A percentile compares a stretch with the other conserved stretches of the same genome.
These are phyloP conservation scores for Styphnolobium japonicum DNA, from an alignment of 306 rosid species.

Conservation along the genomic window DNA sequence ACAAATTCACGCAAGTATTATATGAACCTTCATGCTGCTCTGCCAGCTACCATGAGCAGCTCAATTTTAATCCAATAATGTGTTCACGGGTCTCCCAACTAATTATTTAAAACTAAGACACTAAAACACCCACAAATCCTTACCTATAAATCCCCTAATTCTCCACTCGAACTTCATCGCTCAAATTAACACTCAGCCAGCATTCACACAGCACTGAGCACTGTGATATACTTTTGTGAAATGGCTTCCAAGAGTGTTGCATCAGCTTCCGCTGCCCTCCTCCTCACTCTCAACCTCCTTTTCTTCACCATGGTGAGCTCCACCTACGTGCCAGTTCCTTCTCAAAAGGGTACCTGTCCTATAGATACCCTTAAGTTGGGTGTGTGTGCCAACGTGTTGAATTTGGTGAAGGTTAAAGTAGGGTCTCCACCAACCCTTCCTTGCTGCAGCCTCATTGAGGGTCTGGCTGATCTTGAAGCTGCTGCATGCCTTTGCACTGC, in stretches of 20 bases:
- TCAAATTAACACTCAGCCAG: not conserved
- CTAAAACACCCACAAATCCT: not conserved
- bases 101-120: not conserved
- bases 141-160: conserved; percentile 22
- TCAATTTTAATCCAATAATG: conserved; percentile 18
- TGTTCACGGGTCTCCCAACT: conserved; percentile 36
- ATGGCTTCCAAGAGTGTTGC: conserved; percentile 22
- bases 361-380: conserved; percentile 11
- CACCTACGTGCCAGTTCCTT: not conserved
- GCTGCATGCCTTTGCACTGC: conserved; percentile 67
- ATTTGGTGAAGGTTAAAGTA: conserved; percentile 19
- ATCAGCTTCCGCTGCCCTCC: not conserved
- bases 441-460: conserved; percentile 48
- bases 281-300: conserved; percentile 26
- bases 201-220: not conserved
- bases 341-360: not conserved
- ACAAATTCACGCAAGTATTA: not conserved
- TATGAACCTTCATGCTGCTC: conserved; percentile 6
- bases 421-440: conserved; percentile 42
- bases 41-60: conserved; percentile 18
- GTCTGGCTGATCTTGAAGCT: conserved; percentile 46
- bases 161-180: not conserved
- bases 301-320: conserved; percentile 1
- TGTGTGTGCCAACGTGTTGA: conserved; percentile 35
- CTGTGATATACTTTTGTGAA: not conserved